These are phyloP conservation scores for Rostrohypoxylon terebratum DNA, from an alignment of 495 filamentous ascomycete species.

Conservation along the genomic window DNA sequence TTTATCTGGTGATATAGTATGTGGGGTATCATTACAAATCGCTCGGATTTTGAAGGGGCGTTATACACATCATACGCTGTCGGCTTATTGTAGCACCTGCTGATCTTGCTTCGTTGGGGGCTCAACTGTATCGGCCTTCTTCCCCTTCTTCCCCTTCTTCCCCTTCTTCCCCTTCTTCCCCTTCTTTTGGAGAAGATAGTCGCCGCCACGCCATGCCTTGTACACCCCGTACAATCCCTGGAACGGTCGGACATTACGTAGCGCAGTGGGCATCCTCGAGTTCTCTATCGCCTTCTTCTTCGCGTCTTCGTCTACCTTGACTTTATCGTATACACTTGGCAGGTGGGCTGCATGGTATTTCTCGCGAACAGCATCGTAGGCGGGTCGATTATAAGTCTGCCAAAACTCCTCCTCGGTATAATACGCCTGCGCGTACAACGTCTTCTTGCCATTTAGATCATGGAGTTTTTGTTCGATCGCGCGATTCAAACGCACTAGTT, in stretches of 20 bases:
- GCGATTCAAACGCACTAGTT: conserved; percentile 63
- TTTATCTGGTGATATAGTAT: not conserved
- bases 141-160: conserved; percentile 18
- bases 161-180: too few species aligned
- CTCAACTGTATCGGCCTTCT: not conserved
- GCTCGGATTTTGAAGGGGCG: not conserved
- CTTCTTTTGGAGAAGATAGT: conserved; percentile 45
- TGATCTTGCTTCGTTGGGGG: not conserved
- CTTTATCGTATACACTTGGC: conserved; percentile 67
- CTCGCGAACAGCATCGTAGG: conserved; percentile 62
- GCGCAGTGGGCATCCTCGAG: conserved; percentile 41
- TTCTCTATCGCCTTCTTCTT: conserved; percentile 37
- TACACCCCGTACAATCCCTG: conserved; percentile 49
- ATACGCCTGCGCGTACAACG: conserved; percentile 65
- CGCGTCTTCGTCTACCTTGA: conserved; percentile 56
- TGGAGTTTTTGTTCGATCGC: conserved; percentile 69
- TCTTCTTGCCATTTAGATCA: conserved; percentile 68
- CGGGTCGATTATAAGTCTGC: conserved; percentile 58
- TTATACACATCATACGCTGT: not conserved
- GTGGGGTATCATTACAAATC: not conserved
- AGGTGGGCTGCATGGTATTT: conserved; percentile 59
- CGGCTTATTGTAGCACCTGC: not conserved
- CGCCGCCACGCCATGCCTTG: conserved; percentile 49
- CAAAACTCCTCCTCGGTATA: conserved; percentile 69
- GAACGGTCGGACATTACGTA: conserved; percentile 42